phyloP scores from a whole-genome alignment of 2,329 filamentous ascomycete species.

The Fusarium decemcellulare region DNA sequence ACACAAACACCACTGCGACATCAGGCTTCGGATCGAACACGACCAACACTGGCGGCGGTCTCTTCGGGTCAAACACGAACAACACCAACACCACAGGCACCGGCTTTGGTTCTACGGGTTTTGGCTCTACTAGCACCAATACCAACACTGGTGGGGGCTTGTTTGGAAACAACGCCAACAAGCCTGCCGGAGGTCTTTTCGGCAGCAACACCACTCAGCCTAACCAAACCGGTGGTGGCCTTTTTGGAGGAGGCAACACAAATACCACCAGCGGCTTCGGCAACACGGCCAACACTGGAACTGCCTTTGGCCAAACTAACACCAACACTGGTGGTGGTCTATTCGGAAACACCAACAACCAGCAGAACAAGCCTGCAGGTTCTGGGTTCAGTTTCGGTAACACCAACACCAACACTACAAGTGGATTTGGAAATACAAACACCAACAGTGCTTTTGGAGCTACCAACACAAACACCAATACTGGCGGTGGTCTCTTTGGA shows the following conservation, averaged over 20 bases:
- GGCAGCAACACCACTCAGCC: conserved; percentile 40
- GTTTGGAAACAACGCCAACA: conserved; percentile 53
- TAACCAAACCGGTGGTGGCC: conserved; percentile 36
- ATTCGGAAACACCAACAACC: conserved; percentile 55
- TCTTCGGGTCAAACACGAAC: conserved; percentile 55
- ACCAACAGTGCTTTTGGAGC: conserved; percentile 49
- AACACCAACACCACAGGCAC: conserved; percentile 48
- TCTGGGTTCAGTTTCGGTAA: conserved; percentile 60
- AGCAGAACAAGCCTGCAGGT: conserved; percentile 54
- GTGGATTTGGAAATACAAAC: conserved; percentile 57
- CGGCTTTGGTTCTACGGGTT: conserved; percentile 53
- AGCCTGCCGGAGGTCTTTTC: conserved; percentile 46
- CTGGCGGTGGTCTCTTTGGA: conserved; percentile 59
- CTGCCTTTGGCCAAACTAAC: conserved; percentile 56
- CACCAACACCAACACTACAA: conserved; percentile 48
- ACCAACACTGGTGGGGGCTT: conserved; percentile 54
- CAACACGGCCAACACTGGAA: conserved; percentile 44
- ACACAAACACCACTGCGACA: conserved; percentile 41
- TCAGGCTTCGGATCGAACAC: conserved; percentile 63
- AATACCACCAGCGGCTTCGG: conserved; percentile 42
- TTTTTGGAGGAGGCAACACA: conserved; percentile 47
- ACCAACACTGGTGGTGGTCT: conserved; percentile 53
- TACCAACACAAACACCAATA: conserved; percentile 47
- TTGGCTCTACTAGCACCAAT: conserved; percentile 54
- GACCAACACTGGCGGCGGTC: conserved; percentile 52